Conservation (phyloP, 306 rosid species). For the Prunus davidiana region DNA sequence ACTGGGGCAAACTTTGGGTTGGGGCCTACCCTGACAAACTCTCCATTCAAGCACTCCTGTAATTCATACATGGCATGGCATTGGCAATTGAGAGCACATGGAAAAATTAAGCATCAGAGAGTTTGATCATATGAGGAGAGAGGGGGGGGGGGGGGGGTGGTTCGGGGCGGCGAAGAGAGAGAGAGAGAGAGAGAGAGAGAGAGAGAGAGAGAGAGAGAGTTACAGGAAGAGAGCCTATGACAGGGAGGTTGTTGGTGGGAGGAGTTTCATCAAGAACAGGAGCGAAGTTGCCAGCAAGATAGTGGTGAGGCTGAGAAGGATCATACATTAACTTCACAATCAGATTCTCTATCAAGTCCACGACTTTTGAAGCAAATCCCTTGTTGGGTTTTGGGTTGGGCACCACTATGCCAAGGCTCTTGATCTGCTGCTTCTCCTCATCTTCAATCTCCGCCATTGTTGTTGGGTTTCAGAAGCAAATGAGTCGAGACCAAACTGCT, state of each 20-base stretch:
- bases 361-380: constrained; percentile 49
- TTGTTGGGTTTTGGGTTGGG: constrained; percentile 71
- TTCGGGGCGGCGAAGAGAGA: no score
- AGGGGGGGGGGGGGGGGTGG: no score
- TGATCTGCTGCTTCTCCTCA: constrained; percentile 21
- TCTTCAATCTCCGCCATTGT: constrained; percentile 25
- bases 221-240: constrained; percentile 78
- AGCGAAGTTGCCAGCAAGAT: constrained; percentile 77
- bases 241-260: constrained; percentile 58
- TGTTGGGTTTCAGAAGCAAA: neutral
- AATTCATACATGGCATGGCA: constrained; percentile 15
- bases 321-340: constrained; percentile 65
- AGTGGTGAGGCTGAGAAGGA: constrained; percentile 59
- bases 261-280: constrained; percentile 82
- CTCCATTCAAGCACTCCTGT: constrained; percentile 91
- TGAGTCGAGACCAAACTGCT: neutral
- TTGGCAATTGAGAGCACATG: neutral
- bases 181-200: neutral
- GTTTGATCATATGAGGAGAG: neutral
- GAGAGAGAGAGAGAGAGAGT: constrained; percentile 5
- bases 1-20: constrained; percentile 81
- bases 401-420: constrained; percentile 28
- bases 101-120: neutral
- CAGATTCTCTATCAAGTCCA: constrained; percentile 68
- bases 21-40: constrained; percentile 96